Evolutionary conservation across 2,329 filamentous ascomycete genomes (phyloP).

Genomic region (Verticillium nonalfalfae): DNA sequence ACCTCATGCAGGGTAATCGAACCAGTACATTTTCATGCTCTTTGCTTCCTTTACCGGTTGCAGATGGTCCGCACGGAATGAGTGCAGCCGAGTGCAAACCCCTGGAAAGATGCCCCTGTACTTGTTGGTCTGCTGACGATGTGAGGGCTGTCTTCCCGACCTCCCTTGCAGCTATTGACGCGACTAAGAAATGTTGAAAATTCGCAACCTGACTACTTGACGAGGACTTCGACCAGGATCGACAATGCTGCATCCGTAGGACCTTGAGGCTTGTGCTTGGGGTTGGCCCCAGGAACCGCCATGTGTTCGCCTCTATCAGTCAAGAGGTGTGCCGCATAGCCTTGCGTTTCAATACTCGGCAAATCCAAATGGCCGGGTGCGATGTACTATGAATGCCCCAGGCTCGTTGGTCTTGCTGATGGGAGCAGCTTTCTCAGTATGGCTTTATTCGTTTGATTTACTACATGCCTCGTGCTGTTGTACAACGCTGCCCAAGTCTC

Average conservation of each 20-base stretch:
- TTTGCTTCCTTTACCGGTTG: not conserved
- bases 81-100: not conserved
- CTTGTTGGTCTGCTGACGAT: not conserved
- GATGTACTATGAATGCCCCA: no score
- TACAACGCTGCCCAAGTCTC: constrained; percentile 5
- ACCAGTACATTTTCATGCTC: not conserved
- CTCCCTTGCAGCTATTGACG: no score
- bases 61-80: not conserved
- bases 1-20: not conserved
- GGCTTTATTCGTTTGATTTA: constrained; percentile 2
- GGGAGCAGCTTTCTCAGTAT: not conserved
- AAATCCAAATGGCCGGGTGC: no score
- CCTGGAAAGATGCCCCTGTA: not conserved
- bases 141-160: not conserved
- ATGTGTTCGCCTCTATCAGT: no score
- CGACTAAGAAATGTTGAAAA: no score
- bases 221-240: no score
- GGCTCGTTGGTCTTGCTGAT: not conserved
- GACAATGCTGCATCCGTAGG: no score
- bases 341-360: no score
- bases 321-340: not conserved
- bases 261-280: no score
- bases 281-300: no score
- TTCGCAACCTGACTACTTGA: no score
- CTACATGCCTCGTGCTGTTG: constrained; percentile 7